Base-by-base conservation (phyloP, 169 alveolate species). In the Theileria sp. region DNA sequence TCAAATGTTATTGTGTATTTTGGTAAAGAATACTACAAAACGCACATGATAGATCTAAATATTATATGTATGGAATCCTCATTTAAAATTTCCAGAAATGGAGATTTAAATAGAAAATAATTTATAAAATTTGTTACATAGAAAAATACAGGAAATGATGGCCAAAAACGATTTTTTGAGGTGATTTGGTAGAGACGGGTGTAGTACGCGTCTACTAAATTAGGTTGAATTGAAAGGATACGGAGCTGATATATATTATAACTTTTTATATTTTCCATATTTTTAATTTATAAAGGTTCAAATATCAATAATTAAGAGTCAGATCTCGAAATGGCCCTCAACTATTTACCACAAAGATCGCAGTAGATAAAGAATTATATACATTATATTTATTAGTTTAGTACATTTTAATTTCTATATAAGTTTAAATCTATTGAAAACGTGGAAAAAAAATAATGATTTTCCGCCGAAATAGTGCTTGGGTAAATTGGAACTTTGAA, bases 191-290 rank as follows among this genome's bases (percentile, higher is more conserved):
- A 23, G 72, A 64, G 72, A 64, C 72, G 72, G 50, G 32, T 7
- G 72, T 64, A 64, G 72, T 64, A 64, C 72, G 72, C 72, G 72
- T 64, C 72, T 64, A 64, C 72, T 17, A 64, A 64, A 64, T n/a
- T 21, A 26, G 50, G 15, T 32, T 64, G 72, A 32, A 64, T 19
- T 15, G 23, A 15, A 25, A 23, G 17, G 21, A 64, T 7, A n/a
- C 6, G 25, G 25, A 21, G 38, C 38, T 17, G 32, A 64, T 21
- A 26, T 28, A 38, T 30, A n/a, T 13, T 21, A 15, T 25, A 64
- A 15, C 38, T 30, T 26, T 15, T 64, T 64, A 21, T 64, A 64
- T 26, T 2, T 64, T 64, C 21, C 38, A 64, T 64, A 64, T 23
- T 26, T 64, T 15, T 64, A 23, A 6, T 64, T 64, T 64, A 15